Evolutionary conservation across 139 green algal species (phyloP), one percentile per base, ranked within the genome.

Genomic region (Eudorina sp.): DNA sequence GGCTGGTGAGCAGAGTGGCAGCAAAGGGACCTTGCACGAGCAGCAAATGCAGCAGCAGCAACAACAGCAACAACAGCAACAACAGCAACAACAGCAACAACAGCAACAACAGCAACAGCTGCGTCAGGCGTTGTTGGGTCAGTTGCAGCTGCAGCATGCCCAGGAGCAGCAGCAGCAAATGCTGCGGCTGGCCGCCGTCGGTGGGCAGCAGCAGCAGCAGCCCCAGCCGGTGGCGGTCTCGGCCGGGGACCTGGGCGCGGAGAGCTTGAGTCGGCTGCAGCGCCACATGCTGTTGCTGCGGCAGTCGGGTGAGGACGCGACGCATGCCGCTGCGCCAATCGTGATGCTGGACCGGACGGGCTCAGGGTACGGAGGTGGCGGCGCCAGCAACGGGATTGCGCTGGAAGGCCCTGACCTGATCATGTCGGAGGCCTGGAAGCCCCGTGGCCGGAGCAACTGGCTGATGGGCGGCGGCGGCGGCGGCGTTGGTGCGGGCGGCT

Each of bases 281-380:
- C 62, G 62, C 4, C 81, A 87, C n/a, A 23, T 87, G 60, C 36
- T 87, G 62, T 19, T 69, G 81, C 46, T 87, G 45, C 64, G 60
- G 14, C 41, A 86, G 41, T 31, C 41, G 11, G 58, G 78, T 1
- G 79, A 86, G n/a, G 43, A 27, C 13, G 79, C 79, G 41, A 16
- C 73, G 40, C 19, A 72, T 34, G 27, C 62, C n/a, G 66, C 77
- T n/a, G 53, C 36, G 9, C 6, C 38, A 6, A 53, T 51, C 6
- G 53, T 7, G 13, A 25, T 62, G 43, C 11, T 84, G 48, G 46
- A 36, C 13, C 75, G 66, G n/a, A 18, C 46, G 29, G 45, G 19
- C 64, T 13, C 45, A n/a, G 73, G 36, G 34, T 48, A 18, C 34
- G 68, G 34, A 3, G 68, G 68, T 18, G 36, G 68, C 31, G 68